Evolutionary conservation across 805 yeast genomes (phyloP).

Genomic region (Grigorovia humatica): DNA sequence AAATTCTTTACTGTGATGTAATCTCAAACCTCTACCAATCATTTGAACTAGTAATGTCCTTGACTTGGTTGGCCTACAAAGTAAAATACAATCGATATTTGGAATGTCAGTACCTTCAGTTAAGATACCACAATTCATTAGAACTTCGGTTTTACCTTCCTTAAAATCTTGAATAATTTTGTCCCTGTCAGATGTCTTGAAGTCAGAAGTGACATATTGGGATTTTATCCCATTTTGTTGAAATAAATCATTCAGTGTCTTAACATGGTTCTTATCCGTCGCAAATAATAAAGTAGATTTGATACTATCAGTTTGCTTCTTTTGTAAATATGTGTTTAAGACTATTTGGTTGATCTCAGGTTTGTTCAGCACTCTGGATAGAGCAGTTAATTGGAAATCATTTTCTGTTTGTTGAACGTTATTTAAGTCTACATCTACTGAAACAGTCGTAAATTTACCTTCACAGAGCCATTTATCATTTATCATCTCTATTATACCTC

Average conservation of each 20-base stretch:
- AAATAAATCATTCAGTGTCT: constrained; percentile 41
- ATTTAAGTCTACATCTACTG: constrained; percentile 36
- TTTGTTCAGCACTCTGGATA: constrained; percentile 48
- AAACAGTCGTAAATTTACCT: constrained; percentile 51
- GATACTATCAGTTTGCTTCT: constrained; percentile 28
- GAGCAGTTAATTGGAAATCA: constrained; percentile 45
- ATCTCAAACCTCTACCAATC: constrained; percentile 82
- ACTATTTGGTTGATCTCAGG: constrained; percentile 46
- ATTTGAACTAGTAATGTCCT: constrained; percentile 65
- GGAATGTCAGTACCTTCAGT: constrained; percentile 96
- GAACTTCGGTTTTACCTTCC: constrained; percentile 52
- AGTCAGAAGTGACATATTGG: constrained; percentile 58
- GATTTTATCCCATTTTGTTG: constrained; percentile 54
- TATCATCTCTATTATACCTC: constrained; percentile 57
- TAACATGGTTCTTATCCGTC: constrained; percentile 61
- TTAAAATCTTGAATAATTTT: constrained; percentile 47
- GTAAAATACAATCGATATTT: constrained; percentile 65
- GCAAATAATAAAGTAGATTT: constrained; percentile 70
- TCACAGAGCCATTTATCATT: constrained; percentile 59
- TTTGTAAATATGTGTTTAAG: constrained; percentile 40
- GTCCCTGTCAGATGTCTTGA: constrained; percentile 43
- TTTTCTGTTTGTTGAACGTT: constrained; percentile 33
- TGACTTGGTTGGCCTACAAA: constrained; percentile 77
- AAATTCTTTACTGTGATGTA: constrained; percentile 46
- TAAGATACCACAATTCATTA: constrained; percentile 81